These are phyloP conservation scores for Suillus plorans DNA, from an alignment of 768 basidiomycete genomes.

Conservation along the genomic window DNA sequence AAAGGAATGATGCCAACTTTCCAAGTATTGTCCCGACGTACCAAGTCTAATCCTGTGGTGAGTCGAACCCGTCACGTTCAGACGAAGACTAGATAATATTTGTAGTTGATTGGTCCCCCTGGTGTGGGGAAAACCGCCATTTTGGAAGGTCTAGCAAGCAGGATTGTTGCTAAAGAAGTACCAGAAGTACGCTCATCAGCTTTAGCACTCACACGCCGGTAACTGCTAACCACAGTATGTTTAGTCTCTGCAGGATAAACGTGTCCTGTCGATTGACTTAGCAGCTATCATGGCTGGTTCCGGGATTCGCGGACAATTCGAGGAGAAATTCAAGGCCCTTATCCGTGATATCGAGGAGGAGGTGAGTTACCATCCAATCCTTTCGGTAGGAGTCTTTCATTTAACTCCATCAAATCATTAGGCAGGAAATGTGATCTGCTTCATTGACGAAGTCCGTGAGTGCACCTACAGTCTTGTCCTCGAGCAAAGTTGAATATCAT, in stretches of 20 bases:
- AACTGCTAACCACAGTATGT: background rate
- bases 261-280: slow-evolving; percentile 85
- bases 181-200: slow-evolving; percentile 62
- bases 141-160: slow-evolving; percentile 82
- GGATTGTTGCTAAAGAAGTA: slow-evolving; percentile 87
- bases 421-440: slow-evolving; percentile 82
- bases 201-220: background rate
- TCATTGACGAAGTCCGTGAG: slow-evolving; percentile 93
- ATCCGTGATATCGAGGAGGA: slow-evolving; percentile 90
- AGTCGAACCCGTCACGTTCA: slow-evolving; percentile 19
- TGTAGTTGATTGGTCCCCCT: slow-evolving; percentile 76
- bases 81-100: background rate
- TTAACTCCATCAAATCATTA: slow-evolving; percentile 18
- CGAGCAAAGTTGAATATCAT: background rate
- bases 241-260: slow-evolving; percentile 82
- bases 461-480: slow-evolving; percentile 18
- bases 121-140: slow-evolving; percentile 95
- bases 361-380: slow-evolving; percentile 38
- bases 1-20: background rate
- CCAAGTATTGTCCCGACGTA: slow-evolving; percentile 79
- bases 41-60: slow-evolving; percentile 91
- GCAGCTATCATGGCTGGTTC: slow-evolving; percentile 85
- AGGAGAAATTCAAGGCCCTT: slow-evolving; percentile 90
- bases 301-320: slow-evolving; percentile 89
- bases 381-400: slow-evolving; percentile 19